These are phyloP conservation scores for Diaporthe sp. DNA, from an alignment of 2,329 filamentous ascomycete species.

Conservation along the genomic window DNA sequence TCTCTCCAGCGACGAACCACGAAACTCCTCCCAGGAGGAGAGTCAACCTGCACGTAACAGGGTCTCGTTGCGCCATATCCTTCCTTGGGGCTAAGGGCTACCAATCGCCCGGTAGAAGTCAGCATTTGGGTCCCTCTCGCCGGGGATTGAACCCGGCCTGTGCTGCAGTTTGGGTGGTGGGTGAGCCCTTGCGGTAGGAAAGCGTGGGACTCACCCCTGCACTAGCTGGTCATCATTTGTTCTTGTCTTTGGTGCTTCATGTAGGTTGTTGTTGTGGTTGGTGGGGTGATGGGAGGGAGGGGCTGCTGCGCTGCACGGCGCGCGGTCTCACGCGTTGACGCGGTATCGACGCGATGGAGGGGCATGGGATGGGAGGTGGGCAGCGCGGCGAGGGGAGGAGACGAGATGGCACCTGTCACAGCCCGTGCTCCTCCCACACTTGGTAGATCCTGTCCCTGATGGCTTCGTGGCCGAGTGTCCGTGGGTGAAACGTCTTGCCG, in stretches of 20 bases:
- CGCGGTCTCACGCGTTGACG: neutral
- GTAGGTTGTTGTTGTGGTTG: neutral
- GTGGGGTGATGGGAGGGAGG: neutral
- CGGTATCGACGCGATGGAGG: neutral
- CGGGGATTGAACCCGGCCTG: neutral
- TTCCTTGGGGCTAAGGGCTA: neutral
- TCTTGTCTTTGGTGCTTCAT: neutral
- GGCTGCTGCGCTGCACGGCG: neutral
- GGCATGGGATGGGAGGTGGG: neutral
- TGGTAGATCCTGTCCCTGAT: conserved; percentile 54
- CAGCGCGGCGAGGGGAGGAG: neutral
- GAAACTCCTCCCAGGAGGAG: conserved; percentile 13
- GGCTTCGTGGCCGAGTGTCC: conserved; percentile 55
- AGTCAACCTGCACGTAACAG: too few species aligned
- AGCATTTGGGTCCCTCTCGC: neutral
- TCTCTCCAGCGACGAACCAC: neutral
- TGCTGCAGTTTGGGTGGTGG: conserved; percentile 8
- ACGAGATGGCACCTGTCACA: neutral
- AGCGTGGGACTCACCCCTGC: conserved; percentile 8
- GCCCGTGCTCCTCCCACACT: conserved; percentile 47
- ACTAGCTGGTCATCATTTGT: neutral
- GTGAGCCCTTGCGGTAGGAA: neutral
- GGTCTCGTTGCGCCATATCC: neutral
- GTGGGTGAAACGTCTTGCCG: conserved; percentile 62
- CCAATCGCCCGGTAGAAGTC: neutral